These are phyloP conservation scores for Mariannaea elegans DNA, from an alignment of 2,329 filamentous ascomycete genomes.

Conservation along the genomic window DNA sequence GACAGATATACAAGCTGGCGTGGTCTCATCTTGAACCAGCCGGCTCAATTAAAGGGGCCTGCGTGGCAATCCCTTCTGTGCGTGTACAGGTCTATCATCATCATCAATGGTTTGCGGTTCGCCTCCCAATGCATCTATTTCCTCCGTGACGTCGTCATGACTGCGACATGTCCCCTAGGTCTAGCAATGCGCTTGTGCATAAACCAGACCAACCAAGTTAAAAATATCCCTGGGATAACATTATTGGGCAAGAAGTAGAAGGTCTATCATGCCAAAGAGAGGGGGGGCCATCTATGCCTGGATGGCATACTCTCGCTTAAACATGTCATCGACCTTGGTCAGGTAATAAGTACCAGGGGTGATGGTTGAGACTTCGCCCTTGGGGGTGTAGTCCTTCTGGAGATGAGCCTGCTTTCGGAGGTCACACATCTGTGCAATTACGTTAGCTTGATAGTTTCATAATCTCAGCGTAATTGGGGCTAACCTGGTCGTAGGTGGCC, in stretches of 20 bases:
- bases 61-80: slow-evolving; percentile 26
- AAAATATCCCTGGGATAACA: slow-evolving; percentile 22
- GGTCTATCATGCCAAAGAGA: slow-evolving; percentile 14
- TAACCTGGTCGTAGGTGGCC: slow-evolving; percentile 77
- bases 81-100: slow-evolving; percentile 38
- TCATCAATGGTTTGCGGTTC: slow-evolving; percentile 31
- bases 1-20: slow-evolving; percentile 37
- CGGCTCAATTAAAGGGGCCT: slow-evolving; percentile 40
- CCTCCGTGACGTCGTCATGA: slow-evolving; percentile 33
- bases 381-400: slow-evolving; percentile 79
- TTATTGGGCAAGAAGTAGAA: slow-evolving; percentile 29
- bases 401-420: slow-evolving; percentile 85
- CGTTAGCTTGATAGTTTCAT: slow-evolving; percentile 38
- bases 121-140: slow-evolving; percentile 41
- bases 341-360: slow-evolving; percentile 78
- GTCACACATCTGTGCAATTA: slow-evolving; percentile 71
- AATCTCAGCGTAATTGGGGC: slow-evolving; percentile 39
- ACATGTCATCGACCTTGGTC: slow-evolving; percentile 84
- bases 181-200: slow-evolving; percentile 12
- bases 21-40: slow-evolving; percentile 17
- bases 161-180: slow-evolving; percentile 31
- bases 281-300: slow-evolving; percentile 65
- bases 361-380: slow-evolving; percentile 74
- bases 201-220: slow-evolving; percentile 24
- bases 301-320: slow-evolving; percentile 80